Evolutionary conservation across 768 basidiomycete species (phyloP).

Genomic region (Goffeauzyma gilvescens): DNA sequence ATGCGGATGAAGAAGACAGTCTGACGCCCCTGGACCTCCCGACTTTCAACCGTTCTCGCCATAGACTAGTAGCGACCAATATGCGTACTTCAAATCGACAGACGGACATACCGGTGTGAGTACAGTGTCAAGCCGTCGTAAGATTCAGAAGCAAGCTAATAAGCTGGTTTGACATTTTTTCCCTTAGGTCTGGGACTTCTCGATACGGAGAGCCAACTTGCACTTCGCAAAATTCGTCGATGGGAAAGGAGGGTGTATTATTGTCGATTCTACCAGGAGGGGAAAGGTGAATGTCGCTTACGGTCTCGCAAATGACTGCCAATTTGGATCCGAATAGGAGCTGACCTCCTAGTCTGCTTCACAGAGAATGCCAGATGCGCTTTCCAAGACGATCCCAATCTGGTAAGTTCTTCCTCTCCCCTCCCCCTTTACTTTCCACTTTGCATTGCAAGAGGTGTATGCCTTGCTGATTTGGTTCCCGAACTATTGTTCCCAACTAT

Average conservation of each 20-base stretch:
- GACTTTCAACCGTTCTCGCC: too few species aligned
- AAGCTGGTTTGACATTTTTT: background rate
- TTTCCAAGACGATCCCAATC: constrained; percentile 81
- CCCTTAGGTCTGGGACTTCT: constrained; percentile 57
- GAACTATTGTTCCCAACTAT: too few species aligned
- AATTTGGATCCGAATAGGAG: background rate
- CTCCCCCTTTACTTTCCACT: too few species aligned
- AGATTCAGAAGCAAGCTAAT: background rate
- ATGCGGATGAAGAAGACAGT: too few species aligned
- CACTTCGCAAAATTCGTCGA: constrained; percentile 48
- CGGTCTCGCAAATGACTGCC: background rate
- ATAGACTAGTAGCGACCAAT: constrained; percentile 1
- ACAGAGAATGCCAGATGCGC: constrained; percentile 66
- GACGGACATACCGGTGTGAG: constrained; percentile 58
- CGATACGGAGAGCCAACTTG: constrained; percentile 62
- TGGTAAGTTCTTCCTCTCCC: constrained; percentile 59
- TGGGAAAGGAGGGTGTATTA: constrained; percentile 51
- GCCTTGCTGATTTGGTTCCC: background rate
- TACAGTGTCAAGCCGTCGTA: constrained; percentile 1
- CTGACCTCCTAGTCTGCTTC: too few species aligned
- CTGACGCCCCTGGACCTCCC: too few species aligned
- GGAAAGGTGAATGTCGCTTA: constrained; percentile 42
- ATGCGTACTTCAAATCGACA: constrained; percentile 78
- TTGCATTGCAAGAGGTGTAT: constrained; percentile 5
- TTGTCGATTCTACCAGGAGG: constrained; percentile 81